Evolutionary conservation across 2,329 filamentous ascomycete species (phyloP).

Genomic region (Pezicula rhizophila): DNA sequence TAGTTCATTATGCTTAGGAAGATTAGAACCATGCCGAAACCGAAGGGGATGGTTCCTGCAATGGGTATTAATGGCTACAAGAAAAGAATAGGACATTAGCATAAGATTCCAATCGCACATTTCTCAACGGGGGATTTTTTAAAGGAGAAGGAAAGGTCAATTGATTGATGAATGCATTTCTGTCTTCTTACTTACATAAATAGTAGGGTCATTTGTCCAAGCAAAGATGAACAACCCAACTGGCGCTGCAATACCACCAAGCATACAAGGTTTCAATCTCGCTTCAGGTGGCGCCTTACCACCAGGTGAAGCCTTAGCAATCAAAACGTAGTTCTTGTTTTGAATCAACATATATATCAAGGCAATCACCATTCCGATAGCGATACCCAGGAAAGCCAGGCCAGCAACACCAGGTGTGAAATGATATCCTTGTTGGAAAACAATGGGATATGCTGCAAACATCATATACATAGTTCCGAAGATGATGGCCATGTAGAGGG

Average conservation of each 20-base stretch:
- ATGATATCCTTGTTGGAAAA: conserved; percentile 53
- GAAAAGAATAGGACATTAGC: not conserved
- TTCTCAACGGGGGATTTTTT: too few species aligned
- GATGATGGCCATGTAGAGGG: conserved; percentile 58
- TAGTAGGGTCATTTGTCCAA: conserved; percentile 52
- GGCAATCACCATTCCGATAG: conserved; percentile 57
- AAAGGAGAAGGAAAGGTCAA: too few species aligned
- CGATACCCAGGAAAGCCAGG: conserved; percentile 62
- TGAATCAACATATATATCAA: conserved; percentile 47
- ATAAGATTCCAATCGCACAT: too few species aligned
- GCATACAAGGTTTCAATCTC: conserved; percentile 53
- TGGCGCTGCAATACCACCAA: conserved; percentile 57
- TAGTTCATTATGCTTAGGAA: conserved; percentile 61
- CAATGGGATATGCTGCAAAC: conserved; percentile 56
- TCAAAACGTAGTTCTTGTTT: conserved; percentile 50
- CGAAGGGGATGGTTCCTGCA: conserved; percentile 22
- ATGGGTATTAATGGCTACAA: not conserved
- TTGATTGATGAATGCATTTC: not conserved
- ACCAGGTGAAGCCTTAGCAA: conserved; percentile 41
- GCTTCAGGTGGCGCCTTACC: conserved; percentile 60
- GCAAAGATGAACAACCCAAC: conserved; percentile 61
- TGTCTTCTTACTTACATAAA: conserved; percentile 32
- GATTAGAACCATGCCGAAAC: conserved; percentile 47
- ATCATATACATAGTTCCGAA: conserved; percentile 49
- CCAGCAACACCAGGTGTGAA: conserved; percentile 54